phyloP scores from a whole-genome alignment of 805 yeast species.

The Blastobotrys parvus region DNA sequence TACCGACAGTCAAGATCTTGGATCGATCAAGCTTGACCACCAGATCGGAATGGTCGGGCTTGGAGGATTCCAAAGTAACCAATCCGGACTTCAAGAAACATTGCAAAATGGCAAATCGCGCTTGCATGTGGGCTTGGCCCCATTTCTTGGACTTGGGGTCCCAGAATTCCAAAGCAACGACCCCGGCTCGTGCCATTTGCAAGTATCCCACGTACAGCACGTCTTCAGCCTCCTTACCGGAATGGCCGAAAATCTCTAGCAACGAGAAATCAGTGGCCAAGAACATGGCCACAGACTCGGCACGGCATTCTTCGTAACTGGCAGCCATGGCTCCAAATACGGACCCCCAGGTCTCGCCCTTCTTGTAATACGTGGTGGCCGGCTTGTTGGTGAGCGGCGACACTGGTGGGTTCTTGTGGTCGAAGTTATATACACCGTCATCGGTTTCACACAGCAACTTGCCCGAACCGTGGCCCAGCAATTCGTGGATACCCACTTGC shows the following conservation, averaged over 20 bases:
- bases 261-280: slow-evolving; percentile 61
- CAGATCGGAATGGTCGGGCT: slow-evolving; percentile 49
- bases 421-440: slow-evolving; percentile 65
- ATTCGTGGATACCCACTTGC: slow-evolving; percentile 88
- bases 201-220: slow-evolving; percentile 62
- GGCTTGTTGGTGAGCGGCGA: slow-evolving; percentile 53
- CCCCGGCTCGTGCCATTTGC: slow-evolving; percentile 84
- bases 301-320: slow-evolving; percentile 87
- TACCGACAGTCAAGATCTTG: slow-evolving; percentile 63
- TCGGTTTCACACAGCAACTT: slow-evolving; percentile 57
- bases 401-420: slow-evolving; percentile 50
- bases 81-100: slow-evolving; percentile 63
- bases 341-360: slow-evolving; percentile 88
- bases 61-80: slow-evolving; percentile 42
- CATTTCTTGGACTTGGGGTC: slow-evolving; percentile 74
- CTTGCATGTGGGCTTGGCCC: slow-evolving; percentile 97
- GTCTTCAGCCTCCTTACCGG: slow-evolving; percentile 46
- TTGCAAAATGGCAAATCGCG: slow-evolving; percentile 78
- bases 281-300: slow-evolving; percentile 82
- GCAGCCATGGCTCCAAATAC: slow-evolving; percentile 77
- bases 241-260: slow-evolving; percentile 65
- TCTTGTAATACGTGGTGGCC: slow-evolving; percentile 58
- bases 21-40: slow-evolving; percentile 48
- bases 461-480: slow-evolving; percentile 88
- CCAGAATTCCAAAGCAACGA: slow-evolving; percentile 77